Conservation (phyloP, 176 grass and related monocot genomes). For the Phoenix dactylifera region DNA sequence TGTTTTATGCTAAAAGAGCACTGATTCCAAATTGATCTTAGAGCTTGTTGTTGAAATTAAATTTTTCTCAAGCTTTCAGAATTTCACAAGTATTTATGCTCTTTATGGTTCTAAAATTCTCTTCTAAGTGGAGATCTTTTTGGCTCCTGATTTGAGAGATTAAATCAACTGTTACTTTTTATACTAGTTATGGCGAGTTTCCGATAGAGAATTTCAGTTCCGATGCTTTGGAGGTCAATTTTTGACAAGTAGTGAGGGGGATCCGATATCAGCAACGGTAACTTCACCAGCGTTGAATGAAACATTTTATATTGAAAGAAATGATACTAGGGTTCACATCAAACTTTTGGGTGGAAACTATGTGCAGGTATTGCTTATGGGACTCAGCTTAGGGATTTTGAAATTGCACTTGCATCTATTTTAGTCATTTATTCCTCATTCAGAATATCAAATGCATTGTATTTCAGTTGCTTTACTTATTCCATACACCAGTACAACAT, state of each 20-base stretch:
- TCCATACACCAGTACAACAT: too few species aligned
- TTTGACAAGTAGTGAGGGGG: slow-evolving; percentile 37
- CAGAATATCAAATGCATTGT: too few species aligned
- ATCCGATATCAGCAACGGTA: slow-evolving; percentile 46
- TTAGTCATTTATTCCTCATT: too few species aligned
- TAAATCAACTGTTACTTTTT: background rate
- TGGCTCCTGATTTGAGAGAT: too few species aligned
- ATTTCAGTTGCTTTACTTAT: background rate
- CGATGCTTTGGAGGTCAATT: slow-evolving; percentile 62
- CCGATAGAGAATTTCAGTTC: slow-evolving; percentile 53
- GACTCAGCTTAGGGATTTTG: background rate
- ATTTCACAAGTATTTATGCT: too few species aligned
- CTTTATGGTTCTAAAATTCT: too few species aligned
- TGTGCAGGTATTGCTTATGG: slow-evolving; percentile 42
- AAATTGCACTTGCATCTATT: too few species aligned
- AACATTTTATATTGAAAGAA: slow-evolving; percentile 70
- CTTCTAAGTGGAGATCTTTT: too few species aligned
- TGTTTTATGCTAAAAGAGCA: too few species aligned
- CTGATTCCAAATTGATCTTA: too few species aligned
- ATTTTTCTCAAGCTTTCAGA: too few species aligned
- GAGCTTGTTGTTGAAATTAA: too few species aligned
- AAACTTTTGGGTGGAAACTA: slow-evolving; percentile 59
- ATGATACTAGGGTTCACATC: slow-evolving; percentile 59
- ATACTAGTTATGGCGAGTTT: slow-evolving; percentile 68
- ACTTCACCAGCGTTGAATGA: slow-evolving; percentile 37